Evolutionary conservation across 1,139 yeast genomes (phyloP).

Genomic region (Taphrina flavorubra): DNA sequence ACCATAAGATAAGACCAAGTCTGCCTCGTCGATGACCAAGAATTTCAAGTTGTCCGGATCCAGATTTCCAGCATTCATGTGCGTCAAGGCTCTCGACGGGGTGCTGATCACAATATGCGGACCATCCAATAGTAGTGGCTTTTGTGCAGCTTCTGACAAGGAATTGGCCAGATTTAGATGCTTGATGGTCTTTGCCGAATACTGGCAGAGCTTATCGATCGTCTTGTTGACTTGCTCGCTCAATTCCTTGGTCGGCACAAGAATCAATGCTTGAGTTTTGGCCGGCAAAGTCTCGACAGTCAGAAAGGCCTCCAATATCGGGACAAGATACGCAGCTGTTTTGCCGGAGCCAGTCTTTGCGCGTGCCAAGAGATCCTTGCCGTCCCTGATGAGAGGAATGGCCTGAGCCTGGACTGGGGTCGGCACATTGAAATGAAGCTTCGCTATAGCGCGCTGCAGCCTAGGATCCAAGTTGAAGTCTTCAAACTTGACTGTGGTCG

Average conservation of each 20-base stretch:
- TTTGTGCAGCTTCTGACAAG: conserved; percentile 72
- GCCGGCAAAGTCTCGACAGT: conserved; percentile 48
- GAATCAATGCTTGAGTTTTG: conserved; percentile 60
- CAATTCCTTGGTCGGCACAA: conserved; percentile 86
- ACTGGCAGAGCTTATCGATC: conserved; percentile 68
- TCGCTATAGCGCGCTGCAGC: conserved; percentile 74
- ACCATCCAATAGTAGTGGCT: conserved; percentile 67
- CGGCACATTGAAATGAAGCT: conserved; percentile 81
- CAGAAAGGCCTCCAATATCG: conserved; percentile 73
- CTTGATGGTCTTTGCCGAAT: conserved; percentile 70
- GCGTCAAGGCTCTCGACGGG: conserved; percentile 74
- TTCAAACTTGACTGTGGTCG: conserved; percentile 39
- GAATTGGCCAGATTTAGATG: conserved; percentile 76
- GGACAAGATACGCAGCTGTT: conserved; percentile 82
- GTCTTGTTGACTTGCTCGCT: conserved; percentile 81
- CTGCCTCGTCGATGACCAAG: conserved; percentile 94
- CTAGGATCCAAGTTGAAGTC: conserved; percentile 69
- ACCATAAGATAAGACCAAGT: conserved; percentile 86
- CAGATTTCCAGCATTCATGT: conserved; percentile 52
- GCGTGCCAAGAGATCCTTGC: conserved; percentile 82
- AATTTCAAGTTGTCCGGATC: conserved; percentile 61
- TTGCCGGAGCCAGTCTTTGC: conserved; percentile 93
- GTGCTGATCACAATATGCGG: conserved; percentile 89
- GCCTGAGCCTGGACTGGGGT: conserved; percentile 89
- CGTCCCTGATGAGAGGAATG: conserved; percentile 87